Evolutionary conservation across 1,139 yeast species (phyloP).

Genomic region (Blastobotrys petasosporus): DNA sequence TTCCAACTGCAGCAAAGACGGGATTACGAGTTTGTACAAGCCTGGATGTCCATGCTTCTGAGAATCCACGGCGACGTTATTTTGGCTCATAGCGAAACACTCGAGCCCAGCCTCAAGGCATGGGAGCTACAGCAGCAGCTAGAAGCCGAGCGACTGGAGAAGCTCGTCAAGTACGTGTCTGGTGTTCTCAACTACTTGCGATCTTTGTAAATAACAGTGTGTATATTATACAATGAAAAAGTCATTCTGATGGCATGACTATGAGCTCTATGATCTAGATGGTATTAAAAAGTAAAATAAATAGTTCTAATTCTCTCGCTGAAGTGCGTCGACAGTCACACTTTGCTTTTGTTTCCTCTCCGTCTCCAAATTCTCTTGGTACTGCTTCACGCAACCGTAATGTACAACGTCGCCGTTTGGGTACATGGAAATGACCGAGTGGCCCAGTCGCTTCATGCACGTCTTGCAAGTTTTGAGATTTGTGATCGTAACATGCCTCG

Average conservation of each 20-base stretch:
- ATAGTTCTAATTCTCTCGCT: not conserved
- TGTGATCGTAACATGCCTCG: constrained; percentile 37
- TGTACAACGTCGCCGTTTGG: constrained; percentile 55
- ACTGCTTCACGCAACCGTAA: constrained; percentile 51
- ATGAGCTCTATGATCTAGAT: not conserved
- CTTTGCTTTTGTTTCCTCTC: too few relatives aligned
- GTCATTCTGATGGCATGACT: not conserved
- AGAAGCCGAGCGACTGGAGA: constrained; percentile 52
- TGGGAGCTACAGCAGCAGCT: constrained; percentile 46
- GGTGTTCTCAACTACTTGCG: constrained; percentile 67
- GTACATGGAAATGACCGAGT: constrained; percentile 52
- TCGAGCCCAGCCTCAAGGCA: constrained; percentile 37
- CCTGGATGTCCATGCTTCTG: constrained; percentile 69
- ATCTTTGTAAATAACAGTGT: constrained; percentile 11
- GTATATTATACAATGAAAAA: not conserved
- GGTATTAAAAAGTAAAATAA: not conserved
- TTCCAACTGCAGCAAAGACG: constrained; percentile 51
- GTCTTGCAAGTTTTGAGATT: constrained; percentile 47
- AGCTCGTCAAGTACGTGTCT: constrained; percentile 70
- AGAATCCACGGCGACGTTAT: constrained; percentile 80
- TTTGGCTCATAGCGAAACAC: constrained; percentile 31
- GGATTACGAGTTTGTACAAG: constrained; percentile 69
- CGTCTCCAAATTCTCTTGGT: constrained; percentile 13
- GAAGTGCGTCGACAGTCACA: too few relatives aligned
- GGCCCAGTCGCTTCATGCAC: constrained; percentile 59